A percentile compares a stretch with the other conserved stretches of the same genome.
phyloP scores from a whole-genome alignment of 179 eudicot species.

The Vitellaria paradoxa region DNA sequence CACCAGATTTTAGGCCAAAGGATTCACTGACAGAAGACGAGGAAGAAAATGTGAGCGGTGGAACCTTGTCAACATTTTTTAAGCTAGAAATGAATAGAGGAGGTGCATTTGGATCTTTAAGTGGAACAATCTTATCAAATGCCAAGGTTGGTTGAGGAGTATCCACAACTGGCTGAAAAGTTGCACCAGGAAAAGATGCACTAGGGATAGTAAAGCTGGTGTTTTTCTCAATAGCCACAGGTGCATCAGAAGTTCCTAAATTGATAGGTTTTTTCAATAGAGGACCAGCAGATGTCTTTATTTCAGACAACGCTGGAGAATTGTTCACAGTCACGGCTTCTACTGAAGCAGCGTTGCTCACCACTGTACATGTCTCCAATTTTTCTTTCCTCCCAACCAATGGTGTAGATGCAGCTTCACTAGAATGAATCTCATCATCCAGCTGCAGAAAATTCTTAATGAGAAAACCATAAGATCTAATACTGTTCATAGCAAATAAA shows the following conservation, averaged over 20 bases:
- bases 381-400: slow-evolving; percentile 26
- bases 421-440: slow-evolving; percentile 55
- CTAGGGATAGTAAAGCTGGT: slow-evolving; percentile 21
- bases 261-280: slow-evolving; percentile 21
- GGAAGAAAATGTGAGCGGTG: slow-evolving; percentile 26
- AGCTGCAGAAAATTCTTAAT: slow-evolving; percentile 54
- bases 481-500: neutral
- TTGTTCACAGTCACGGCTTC: slow-evolving; percentile 22
- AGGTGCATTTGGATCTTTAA: slow-evolving; percentile 20
- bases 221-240: slow-evolving; percentile 22
- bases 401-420: slow-evolving; percentile 33
- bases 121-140: slow-evolving; percentile 24
- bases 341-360: slow-evolving; percentile 21
- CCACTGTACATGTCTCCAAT: slow-evolving; percentile 19
- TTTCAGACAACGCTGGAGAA: slow-evolving; percentile 23
- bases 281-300: slow-evolving; percentile 23
- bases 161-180: slow-evolving; percentile 18
- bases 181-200: slow-evolving; percentile 24
- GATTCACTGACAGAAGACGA: slow-evolving; percentile 29
- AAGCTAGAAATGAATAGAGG: slow-evolving; percentile 28
- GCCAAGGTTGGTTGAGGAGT: slow-evolving; percentile 26
- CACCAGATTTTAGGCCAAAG: slow-evolving; percentile 12
- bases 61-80: slow-evolving; percentile 28
- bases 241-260: slow-evolving; percentile 24
- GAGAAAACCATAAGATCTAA: neutral